phyloP scores from a whole-genome alignment of 164 flowering plant species.

The Liriodendron chinense region DNA sequence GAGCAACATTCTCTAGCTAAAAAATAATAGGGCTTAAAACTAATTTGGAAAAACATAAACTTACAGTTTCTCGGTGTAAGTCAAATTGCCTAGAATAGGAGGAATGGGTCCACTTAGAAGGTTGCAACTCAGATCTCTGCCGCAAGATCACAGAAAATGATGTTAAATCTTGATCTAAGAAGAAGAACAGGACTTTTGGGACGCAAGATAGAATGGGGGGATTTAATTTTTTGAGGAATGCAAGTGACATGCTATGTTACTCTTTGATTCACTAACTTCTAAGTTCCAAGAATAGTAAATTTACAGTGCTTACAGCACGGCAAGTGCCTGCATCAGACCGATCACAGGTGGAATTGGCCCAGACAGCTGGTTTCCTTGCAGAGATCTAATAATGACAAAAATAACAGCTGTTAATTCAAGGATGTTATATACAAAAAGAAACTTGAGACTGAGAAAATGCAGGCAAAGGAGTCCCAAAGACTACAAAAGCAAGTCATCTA shows the following conservation, averaged over 20 bases:
- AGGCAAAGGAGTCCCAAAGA: background rate
- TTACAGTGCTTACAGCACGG: slow-evolving; percentile 77
- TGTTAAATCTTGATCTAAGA: background rate
- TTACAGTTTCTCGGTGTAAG: slow-evolving; percentile 82
- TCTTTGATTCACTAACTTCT: background rate
- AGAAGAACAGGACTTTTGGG: background rate
- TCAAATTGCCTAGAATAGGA: slow-evolving; percentile 73
- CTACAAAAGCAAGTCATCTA: background rate
- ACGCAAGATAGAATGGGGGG: background rate
- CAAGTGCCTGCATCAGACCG: slow-evolving; percentile 99
- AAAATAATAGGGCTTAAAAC: background rate
- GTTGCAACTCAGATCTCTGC: slow-evolving; percentile 92
- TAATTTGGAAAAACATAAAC: slow-evolving; percentile 12
- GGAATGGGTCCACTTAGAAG: slow-evolving; percentile 80
- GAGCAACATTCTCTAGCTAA: background rate
- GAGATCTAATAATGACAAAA: slow-evolving; percentile 46
- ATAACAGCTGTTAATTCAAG: background rate
- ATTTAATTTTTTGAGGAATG: no score
- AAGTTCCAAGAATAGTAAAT: background rate
- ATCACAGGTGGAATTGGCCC: slow-evolving; percentile 87
- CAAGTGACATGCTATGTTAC: background rate
- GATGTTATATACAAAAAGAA: background rate
- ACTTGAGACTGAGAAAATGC: background rate
- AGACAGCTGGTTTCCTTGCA: slow-evolving; percentile 79
- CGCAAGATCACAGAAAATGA: background rate